Conservation (phyloP, 768 basidiomycete genomes). For the Kockovaella imperatae region DNA sequence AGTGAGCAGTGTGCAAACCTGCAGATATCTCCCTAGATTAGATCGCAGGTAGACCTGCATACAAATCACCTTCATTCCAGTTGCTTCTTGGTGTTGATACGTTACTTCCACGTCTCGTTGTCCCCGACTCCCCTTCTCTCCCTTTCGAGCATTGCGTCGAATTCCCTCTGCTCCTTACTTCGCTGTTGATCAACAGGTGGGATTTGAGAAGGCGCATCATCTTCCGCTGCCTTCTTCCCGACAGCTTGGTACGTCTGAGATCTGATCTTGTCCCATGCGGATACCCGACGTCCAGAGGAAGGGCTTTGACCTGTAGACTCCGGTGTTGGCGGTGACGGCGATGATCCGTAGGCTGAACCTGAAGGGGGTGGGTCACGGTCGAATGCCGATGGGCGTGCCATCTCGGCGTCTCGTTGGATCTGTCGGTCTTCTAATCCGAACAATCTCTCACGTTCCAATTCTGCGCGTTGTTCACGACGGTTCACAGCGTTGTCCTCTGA, state of each 20-base stretch:
- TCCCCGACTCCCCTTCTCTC: constrained; percentile 20
- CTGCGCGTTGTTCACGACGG: neutral
- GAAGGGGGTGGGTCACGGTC: too few relatives aligned
- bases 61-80: too few relatives aligned
- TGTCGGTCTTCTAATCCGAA: too few relatives aligned
- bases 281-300: neutral
- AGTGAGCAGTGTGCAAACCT: too few relatives aligned
- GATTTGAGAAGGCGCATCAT: constrained; percentile 2
- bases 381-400: too few relatives aligned
- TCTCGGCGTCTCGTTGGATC: too few relatives aligned
- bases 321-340: neutral
- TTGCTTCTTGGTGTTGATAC: too few relatives aligned
- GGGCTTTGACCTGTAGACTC: neutral
- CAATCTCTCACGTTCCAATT: neutral
- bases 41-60: too few relatives aligned
- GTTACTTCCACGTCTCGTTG: neutral
- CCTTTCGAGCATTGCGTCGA: constrained; percentile 35
- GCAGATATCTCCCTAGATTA: too few relatives aligned
- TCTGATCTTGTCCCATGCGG: constrained; percentile 5
- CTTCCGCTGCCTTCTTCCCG: neutral
- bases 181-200: constrained; percentile 18
- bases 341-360: neutral
- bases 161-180: constrained; percentile 26
- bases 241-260: constrained; percentile 1
- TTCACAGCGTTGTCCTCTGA: neutral